Base-by-base conservation (phyloP, 352 stramenopile genomes). In the Phytophthora litchii region DNA sequence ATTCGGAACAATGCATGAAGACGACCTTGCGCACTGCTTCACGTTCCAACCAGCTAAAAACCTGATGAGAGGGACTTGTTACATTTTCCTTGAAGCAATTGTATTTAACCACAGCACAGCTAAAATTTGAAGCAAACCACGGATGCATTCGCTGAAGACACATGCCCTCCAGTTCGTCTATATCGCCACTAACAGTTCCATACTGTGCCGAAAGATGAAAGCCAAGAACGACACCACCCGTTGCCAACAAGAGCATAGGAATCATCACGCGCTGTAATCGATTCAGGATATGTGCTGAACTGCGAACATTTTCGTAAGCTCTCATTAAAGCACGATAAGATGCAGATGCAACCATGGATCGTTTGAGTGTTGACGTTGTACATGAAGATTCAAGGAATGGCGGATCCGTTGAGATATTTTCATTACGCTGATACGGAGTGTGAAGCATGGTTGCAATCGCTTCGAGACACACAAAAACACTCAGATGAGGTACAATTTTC, bases 1-100 rank as follows among this genome's bases (percentile, higher is more conserved):
- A 65, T 0, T 27, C 49, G 0, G 69, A 54, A 35, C 79, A 89
- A 55, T 87, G 79, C 16, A 59, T 69, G 35, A 89, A 76, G 5
- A 89, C 61, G 40, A 87, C 48, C 7, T 57, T 70, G 19, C 14
- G 38, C 7, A 70, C 20, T 12, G 49, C 20, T 3, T 43, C 45
- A 19, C 77, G 45, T 17, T 83, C 60, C 25, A 80, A 61, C 29
- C 16, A 20, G 14, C 21, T 32, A 1, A 70, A 35, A 13, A 43
- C 40, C 7, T 48, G 16, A 6, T 3, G 0, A 4, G 54, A 29
- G 0, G 62, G 62, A 2, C 21, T 54, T 3, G 21, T 38, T 0
- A 78, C 50, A 10, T 52, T 31, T 4, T 67, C 29, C 9, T 51
- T 46, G 20, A 70, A 67, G 60, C 70, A 83, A 54, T 79, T 74